Evolutionary conservation across 371 early-diverging fungal genomes (phyloP).

Genomic region (Actinomucor elegans): DNA sequence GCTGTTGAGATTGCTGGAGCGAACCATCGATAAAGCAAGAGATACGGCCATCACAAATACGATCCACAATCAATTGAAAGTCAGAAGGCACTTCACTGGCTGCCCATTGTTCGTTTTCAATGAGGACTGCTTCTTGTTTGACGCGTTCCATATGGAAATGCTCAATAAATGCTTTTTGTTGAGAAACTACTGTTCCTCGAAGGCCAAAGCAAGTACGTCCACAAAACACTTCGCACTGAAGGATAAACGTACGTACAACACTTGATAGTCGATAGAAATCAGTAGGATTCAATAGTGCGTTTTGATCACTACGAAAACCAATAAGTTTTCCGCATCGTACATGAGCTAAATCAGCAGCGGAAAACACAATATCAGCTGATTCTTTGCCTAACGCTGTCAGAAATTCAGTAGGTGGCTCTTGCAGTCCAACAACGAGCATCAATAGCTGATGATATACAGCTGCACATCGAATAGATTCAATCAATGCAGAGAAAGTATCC

Average conservation of each 20-base stretch:
- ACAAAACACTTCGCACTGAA: slow-evolving; percentile 70
- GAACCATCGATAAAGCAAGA: slow-evolving; percentile 13
- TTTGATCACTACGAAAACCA: slow-evolving; percentile 85
- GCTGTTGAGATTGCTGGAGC: not conserved
- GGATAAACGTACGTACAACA: slow-evolving; percentile 78
- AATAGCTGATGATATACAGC: slow-evolving; percentile 63
- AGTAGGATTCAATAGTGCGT: slow-evolving; percentile 79
- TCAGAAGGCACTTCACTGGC: slow-evolving; percentile 89
- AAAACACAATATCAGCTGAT: slow-evolving; percentile 66
- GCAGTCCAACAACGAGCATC: slow-evolving; percentile 44
- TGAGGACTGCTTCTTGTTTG: slow-evolving; percentile 81
- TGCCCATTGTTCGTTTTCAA: slow-evolving; percentile 95
- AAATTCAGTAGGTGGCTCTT: slow-evolving; percentile 4
- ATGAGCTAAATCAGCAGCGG: slow-evolving; percentile 80
- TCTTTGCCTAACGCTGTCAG: slow-evolving; percentile 35
- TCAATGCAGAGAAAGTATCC: slow-evolving; percentile 66
- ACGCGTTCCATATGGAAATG: slow-evolving; percentile 91
- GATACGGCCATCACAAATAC: slow-evolving; percentile 56
- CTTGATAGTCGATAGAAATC: slow-evolving; percentile 84
- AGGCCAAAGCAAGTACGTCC: slow-evolving; percentile 85
- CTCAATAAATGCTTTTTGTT: slow-evolving; percentile 84
- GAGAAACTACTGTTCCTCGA: slow-evolving; percentile 74
- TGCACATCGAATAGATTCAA: slow-evolving; percentile 62
- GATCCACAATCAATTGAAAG: slow-evolving; percentile 83
- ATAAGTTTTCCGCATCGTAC: slow-evolving; percentile 86